Base-by-base conservation (phyloP, 768 basidiomycete species). In the Leccinellum rugosiceps region DNA sequence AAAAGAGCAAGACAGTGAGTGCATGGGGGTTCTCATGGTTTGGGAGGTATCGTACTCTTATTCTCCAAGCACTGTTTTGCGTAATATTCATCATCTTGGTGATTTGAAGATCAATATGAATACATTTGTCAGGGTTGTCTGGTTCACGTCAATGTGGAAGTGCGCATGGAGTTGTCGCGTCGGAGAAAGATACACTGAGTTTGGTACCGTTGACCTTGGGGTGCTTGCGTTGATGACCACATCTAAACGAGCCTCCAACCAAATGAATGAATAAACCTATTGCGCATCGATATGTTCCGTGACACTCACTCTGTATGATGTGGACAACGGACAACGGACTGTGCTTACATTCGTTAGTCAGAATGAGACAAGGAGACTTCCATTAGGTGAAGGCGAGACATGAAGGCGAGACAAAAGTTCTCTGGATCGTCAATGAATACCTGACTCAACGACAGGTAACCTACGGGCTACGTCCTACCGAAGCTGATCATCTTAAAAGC, bases 51-150 rank as follows among this genome's bases (percentile, higher is more conserved):
- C 69, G 60, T 79, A 74, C 14, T 75, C 70, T 3, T 77, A 48
- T 43, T 78, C 63, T 26, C 83, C 86, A 7, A 74, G 65, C 3
- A 85, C 76, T 83, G 86, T 85, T 51, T 71, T 74, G 43, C 79
- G 78, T 28, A 88, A 68, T 79, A 51, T 78, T 80, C 64, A 77
- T 77, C 6, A 65, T 44, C 50, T 74, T 74, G 23, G 63, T 30
- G 28, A 63, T 57, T 21, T 68, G 55, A 51, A 60, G 52, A 55
- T 65, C 65, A n/a, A 64, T 19, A 17, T 55, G 44, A n/a, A n/a
- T n/a, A n/a, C n/a, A n/a, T 23, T 62, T 60, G 1, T 61, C 50
- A 21, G 53, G 17, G 28, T 6, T 11, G 8, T 41, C 53, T 0
- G 51, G 28, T 10, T 45, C 41, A 4, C 32, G 50, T 14, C 52